phyloP scores from a whole-genome alignment of 345 rosid genomes.

The Eutrema heterophyllum region DNA sequence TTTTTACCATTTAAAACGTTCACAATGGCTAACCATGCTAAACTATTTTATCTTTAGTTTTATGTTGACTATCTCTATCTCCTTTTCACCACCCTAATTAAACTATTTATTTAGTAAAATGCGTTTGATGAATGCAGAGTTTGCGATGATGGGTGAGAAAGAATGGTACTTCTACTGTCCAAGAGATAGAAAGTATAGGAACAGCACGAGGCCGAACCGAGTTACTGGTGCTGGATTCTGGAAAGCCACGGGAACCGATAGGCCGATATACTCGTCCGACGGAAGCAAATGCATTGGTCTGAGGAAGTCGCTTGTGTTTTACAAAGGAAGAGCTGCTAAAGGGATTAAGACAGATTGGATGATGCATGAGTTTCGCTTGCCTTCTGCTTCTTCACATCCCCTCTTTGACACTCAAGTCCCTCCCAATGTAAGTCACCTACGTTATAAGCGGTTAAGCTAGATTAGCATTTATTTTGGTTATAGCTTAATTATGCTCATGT shows the following conservation, averaged over 20 bases:
- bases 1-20: neutral
- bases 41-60: neutral
- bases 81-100: neutral
- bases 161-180: slow-evolving; percentile 91
- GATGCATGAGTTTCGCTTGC: slow-evolving; percentile 90
- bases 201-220: slow-evolving; percentile 75
- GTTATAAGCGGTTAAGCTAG: neutral
- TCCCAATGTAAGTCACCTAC: slow-evolving; percentile 41
- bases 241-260: slow-evolving; percentile 90
- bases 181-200: slow-evolving; percentile 74
- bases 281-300: slow-evolving; percentile 73
- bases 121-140: slow-evolving; percentile 29
- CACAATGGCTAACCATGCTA: neutral
- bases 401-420: slow-evolving; percentile 37
- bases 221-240: slow-evolving; percentile 83
- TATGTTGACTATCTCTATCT: neutral
- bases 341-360: slow-evolving; percentile 90
- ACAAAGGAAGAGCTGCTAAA: slow-evolving; percentile 79
- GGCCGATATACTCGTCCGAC: slow-evolving; percentile 67
- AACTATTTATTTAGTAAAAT: neutral
- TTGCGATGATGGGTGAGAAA: slow-evolving; percentile 62
- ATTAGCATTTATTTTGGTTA: neutral
- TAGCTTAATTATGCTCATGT: neutral
- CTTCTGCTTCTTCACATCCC: slow-evolving; percentile 41
- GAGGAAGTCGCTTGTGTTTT: slow-evolving; percentile 83